Conservation (phyloP, 306 rosid genomes). For the Vigna unguiculata region DNA sequence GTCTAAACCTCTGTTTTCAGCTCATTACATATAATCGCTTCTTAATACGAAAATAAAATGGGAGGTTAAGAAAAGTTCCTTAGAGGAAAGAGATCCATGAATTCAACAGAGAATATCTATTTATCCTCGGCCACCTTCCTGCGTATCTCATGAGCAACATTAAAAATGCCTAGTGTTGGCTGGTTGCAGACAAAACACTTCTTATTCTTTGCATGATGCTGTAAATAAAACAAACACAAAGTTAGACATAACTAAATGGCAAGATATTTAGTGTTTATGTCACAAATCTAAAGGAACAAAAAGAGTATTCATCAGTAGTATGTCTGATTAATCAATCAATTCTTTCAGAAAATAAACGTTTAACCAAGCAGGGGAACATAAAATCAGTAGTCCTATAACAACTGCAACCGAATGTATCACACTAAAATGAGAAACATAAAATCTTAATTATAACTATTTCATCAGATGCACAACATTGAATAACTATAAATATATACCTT, state of each 20-base stretch:
- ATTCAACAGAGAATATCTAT: conserved; percentile 26
- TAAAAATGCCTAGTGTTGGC: conserved; percentile 77
- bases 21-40: conserved; percentile 14
- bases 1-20: conserved; percentile 7
- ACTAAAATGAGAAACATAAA: background rate
- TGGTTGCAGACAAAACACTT: conserved; percentile 85
- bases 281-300: background rate
- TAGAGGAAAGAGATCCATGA: conserved; percentile 15
- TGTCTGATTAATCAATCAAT: background rate
- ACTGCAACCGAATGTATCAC: conserved; percentile 4
- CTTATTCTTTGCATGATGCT: conserved; percentile 85
- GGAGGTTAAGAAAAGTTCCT: background rate
- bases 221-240: conserved; percentile 40
- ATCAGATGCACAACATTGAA: conserved; percentile 2
- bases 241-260: conserved; percentile 3
- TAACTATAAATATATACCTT: conserved; percentile 46
- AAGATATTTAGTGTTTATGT: background rate
- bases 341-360: conserved; percentile 22
- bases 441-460: conserved; percentile 19
- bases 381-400: conserved; percentile 29
- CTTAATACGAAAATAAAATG: background rate
- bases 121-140: conserved; percentile 65
- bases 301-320: background rate
- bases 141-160: conserved; percentile 72
- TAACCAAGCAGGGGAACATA: too few relatives aligned